phyloP scores from a whole-genome alignment of 306 rosid species.

The Begonia peltatifolia region DNA sequence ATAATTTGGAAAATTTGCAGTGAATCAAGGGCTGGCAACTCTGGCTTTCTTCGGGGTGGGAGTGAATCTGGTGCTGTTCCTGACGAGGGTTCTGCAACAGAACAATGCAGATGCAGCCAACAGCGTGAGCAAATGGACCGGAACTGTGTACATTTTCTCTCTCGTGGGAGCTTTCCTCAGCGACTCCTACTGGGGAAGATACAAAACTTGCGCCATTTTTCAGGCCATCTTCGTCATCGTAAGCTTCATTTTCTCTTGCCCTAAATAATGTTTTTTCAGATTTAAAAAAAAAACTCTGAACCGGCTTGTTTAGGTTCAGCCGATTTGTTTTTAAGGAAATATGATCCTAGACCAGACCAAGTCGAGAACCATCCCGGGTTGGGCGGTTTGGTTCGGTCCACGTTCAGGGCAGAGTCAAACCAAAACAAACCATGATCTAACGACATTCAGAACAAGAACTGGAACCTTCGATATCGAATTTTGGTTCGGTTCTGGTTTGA shows the following conservation, averaged over 20 bases:
- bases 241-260: constrained; percentile 18
- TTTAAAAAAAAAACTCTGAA: too few relatives aligned
- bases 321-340: too few relatives aligned
- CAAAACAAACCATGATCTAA: too few relatives aligned
- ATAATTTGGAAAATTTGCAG: constrained; percentile 19
- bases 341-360: too few relatives aligned
- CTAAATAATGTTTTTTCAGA: too few relatives aligned
- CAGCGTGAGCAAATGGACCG: constrained; percentile 94
- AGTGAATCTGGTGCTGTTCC: constrained; percentile 81
- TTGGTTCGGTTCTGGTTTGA: too few relatives aligned
- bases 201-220: constrained; percentile 74
- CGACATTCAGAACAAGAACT: too few relatives aligned
- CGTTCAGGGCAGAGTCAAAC: too few relatives aligned
- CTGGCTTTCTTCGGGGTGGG: constrained; percentile 90
- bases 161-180: constrained; percentile 92
- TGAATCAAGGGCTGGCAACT: constrained; percentile 89
- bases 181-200: constrained; percentile 96
- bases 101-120: constrained; percentile 84
- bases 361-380: too few relatives aligned
- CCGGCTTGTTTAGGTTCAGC: too few relatives aligned
- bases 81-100: constrained; percentile 71
- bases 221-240: constrained; percentile 77
- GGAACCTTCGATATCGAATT: too few relatives aligned
- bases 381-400: too few relatives aligned
- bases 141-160: constrained; percentile 85